A percentile compares a stretch with the other conserved stretches of the same genome.
These are phyloP conservation scores for Hanseniaspora lindneri DNA, from an alignment of 805 yeast genomes.

Conservation along the genomic window DNA sequence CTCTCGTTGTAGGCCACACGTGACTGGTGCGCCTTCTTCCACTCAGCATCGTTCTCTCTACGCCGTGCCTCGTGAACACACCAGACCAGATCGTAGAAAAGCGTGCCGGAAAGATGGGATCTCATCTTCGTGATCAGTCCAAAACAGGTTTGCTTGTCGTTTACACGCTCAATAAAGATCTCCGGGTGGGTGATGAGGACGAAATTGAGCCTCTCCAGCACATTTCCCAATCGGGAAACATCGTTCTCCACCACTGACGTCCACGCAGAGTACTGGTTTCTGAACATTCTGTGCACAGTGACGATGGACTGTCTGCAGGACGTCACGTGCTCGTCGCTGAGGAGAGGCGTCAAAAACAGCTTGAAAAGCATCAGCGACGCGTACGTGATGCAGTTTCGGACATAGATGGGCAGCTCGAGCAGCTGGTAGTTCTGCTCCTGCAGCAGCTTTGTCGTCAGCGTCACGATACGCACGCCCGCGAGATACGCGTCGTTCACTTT, in stretches of 20 bases:
- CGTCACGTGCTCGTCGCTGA: conserved; percentile 57
- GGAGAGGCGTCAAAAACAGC: conserved; percentile 63
- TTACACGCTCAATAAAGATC: conserved; percentile 52
- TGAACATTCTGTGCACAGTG: conserved; percentile 74
- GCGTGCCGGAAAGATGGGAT: conserved; percentile 80
- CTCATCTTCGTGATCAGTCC: conserved; percentile 79
- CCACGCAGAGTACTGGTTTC: conserved; percentile 88
- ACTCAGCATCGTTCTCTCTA: conserved; percentile 38
- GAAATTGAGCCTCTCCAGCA: conserved; percentile 75
- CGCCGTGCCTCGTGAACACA: conserved; percentile 89
- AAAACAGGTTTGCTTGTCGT: conserved; percentile 6
- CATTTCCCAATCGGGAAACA: conserved; percentile 81
- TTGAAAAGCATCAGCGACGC: conserved; percentile 71
- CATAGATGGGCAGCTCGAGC: conserved; percentile 74
- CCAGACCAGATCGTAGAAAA: conserved; percentile 87
- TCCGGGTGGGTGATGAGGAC: conserved; percentile 82
- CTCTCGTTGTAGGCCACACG: conserved; percentile 28
- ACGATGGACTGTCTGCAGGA: conserved; percentile 88
- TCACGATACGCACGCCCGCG: conserved; percentile 68
- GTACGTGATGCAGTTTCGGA: conserved; percentile 74
- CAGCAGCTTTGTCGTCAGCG: conserved; percentile 59
- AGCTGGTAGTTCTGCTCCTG: conserved; percentile 45
- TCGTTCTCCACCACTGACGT: conserved; percentile 72
- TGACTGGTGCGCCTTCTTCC: conserved; percentile 22
- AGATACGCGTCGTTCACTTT: conserved; percentile 73